phyloP scores from a whole-genome alignment of 805 yeast genomes.

The Metschnikowia peoriensis region DNA sequence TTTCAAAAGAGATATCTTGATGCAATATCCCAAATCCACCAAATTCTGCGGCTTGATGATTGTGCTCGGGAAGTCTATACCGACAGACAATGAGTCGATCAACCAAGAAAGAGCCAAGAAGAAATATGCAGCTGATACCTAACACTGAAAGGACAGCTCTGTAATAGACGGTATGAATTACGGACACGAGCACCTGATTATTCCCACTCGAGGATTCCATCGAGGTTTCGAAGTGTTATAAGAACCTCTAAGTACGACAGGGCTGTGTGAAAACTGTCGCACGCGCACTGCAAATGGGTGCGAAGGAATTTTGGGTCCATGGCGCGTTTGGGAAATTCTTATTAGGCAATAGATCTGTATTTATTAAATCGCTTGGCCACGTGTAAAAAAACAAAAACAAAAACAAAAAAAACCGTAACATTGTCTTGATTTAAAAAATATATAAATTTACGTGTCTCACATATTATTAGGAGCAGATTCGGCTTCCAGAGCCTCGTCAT shows the following conservation, averaged over 20 bases:
- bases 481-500: conserved; percentile 9
- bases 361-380: too few relatives aligned
- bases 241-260: background rate
- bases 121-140: background rate
- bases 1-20: conserved; percentile 1
- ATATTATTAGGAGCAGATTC: background rate
- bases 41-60: background rate
- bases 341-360: too few relatives aligned
- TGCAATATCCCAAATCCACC: background rate
- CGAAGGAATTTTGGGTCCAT: background rate
- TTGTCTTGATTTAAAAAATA: background rate
- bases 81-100: conserved; percentile 6
- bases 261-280: background rate
- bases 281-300: conserved; percentile 3
- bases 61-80: conserved; percentile 11
- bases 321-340: too few relatives aligned
- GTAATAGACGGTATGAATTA: background rate
- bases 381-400: too few relatives aligned
- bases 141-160: background rate
- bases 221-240: conserved; percentile 1
- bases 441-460: background rate
- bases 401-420: background rate
- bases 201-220: conserved; percentile 5
- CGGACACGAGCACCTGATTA: background rate
- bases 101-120: conserved; percentile 3